Base-by-base conservation (phyloP, 2,329 filamentous ascomycete genomes). In the Anisogramma anomala region DNA sequence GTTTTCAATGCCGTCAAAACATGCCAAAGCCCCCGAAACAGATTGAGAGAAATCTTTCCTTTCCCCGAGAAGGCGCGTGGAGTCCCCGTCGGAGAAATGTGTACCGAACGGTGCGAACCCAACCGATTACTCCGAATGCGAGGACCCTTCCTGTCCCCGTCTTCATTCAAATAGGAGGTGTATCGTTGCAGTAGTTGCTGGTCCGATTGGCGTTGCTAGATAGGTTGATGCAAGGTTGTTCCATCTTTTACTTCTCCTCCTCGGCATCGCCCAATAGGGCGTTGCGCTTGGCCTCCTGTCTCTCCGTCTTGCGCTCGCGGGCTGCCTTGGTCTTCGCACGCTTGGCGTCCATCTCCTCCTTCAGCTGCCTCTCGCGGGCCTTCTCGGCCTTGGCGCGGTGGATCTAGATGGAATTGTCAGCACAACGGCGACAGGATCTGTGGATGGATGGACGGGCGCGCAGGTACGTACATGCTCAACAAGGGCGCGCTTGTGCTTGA, bases 341-440 rank as follows among this genome's bases (percentile, higher is more conserved):
- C 82, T 94, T 96, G 77, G 84, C 86, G 67, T 96, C 91, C 91
- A 98, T 98, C 77, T 96, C 88, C 67, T 96, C 88, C 83, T 94
- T 89, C 70, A 98, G 79, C 63, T 80, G 71, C 72, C 80, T 80
- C 83, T 96, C 91, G 70, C 91, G 91, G 55, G 79, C 78, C 77
- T 94, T 93, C 85, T 98, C 91, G 60, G 91, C 91, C 85, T 98
- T 98, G 74, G 91, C 91, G 72, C 88, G 93, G 84, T 98, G 91
- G 67, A 98, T 96, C 91, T 98, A 61, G 59, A 48, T 32, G 3
- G 27, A 36, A 15, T 22, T 40, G 50, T 33, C 23, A 44, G 42
- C 33, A 42, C 9, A 28, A 35, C 33, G 11, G 18, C 41, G 41
- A 34, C 25, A 13, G 4, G 11, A n/a, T 7, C 19, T 15, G 18